These are phyloP conservation scores for Leishmania tarentolae DNA, from an alignment of 208 protist species.

Conservation along the genomic window DNA sequence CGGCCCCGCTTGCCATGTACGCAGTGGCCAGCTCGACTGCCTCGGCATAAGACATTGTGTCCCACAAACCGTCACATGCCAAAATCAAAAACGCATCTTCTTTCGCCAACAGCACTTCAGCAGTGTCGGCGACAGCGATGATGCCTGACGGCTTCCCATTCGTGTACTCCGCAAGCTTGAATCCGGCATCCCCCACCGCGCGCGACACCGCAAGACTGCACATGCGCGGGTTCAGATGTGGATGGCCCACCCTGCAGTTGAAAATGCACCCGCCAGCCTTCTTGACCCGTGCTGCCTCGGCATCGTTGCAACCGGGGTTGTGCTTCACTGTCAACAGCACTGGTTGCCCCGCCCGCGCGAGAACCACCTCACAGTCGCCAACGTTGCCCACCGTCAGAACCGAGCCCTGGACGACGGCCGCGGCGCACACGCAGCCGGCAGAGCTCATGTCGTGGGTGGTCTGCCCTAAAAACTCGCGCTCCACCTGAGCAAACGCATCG, in stretches of 20 bases:
- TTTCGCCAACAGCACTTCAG: slow-evolving; percentile 41
- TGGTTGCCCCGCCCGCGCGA: slow-evolving; percentile 61
- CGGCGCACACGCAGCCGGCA: slow-evolving; percentile 71
- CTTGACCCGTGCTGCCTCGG: slow-evolving; percentile 81
- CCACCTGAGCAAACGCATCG: slow-evolving; percentile 77
- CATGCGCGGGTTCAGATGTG: slow-evolving; percentile 70
- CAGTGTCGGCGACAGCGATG: slow-evolving; percentile 70
- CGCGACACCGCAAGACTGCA: slow-evolving; percentile 90
- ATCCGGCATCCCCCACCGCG: slow-evolving; percentile 93
- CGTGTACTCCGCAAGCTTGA: slow-evolving; percentile 83
- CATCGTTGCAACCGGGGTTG: slow-evolving; percentile 60
- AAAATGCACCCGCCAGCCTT: slow-evolving; percentile 84
- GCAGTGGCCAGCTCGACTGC: slow-evolving; percentile 71
- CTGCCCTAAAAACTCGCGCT: slow-evolving; percentile 52
- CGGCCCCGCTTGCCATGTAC: slow-evolving; percentile 28
- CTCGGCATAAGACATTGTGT: slow-evolving; percentile 86
- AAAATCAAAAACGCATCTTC: slow-evolving; percentile 89
- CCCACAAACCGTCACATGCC: slow-evolving; percentile 93
- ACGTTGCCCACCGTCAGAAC: slow-evolving; percentile 81
- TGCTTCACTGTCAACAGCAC: slow-evolving; percentile 81
- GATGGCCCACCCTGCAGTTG: slow-evolving; percentile 89
- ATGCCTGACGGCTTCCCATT: slow-evolving; percentile 73
- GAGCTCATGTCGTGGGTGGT: slow-evolving; percentile 47
- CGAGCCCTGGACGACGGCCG: slow-evolving; percentile 60
- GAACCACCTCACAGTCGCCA: slow-evolving; percentile 83